Percentiles rank a stretch among this genome's conserved stretches.
Conservation (phyloP, 2,329 filamentous ascomycete genomes). For the Phyllosticta citrichinensis region DNA sequence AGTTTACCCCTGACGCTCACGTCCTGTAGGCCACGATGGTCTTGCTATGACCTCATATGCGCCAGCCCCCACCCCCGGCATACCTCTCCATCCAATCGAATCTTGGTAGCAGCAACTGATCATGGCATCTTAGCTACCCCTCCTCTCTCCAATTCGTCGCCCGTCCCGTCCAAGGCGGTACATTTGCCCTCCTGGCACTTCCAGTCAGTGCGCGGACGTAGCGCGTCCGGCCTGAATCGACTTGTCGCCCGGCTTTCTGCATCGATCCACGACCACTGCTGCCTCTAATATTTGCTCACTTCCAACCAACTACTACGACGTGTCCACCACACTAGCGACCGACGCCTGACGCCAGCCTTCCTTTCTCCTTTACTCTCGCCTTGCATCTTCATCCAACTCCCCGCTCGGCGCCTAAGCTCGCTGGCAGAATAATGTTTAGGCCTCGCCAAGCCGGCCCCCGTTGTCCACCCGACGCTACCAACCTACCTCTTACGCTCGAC, state of each 20-base stretch:
- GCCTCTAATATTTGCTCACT: not conserved
- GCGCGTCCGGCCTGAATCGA: not conserved
- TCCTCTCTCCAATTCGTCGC: constrained; percentile 33
- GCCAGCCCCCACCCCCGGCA: not conserved
- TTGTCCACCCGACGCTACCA: not conserved
- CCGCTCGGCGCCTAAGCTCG: not conserved
- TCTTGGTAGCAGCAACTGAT: not conserved
- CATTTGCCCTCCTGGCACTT: constrained; percentile 37
- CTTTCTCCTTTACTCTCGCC: not conserved
- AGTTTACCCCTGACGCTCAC: constrained; percentile 13
- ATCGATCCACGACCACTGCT: not conserved
- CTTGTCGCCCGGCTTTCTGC: not conserved
- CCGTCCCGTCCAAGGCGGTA: constrained; percentile 42
- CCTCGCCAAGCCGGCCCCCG: not conserved
- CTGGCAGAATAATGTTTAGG: not conserved
- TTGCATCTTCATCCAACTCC: not conserved
- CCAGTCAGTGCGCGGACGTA: not conserved
- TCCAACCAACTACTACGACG: not conserved
- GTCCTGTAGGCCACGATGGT: constrained; percentile 11
- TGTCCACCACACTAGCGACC: not conserved
- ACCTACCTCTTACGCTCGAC: not conserved
- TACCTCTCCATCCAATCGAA: not conserved
- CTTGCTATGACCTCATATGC: not conserved
- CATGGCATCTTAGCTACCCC: constrained; percentile 22
- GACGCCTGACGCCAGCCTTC: not conserved